These are phyloP conservation scores for Pulicaria dysenterica DNA, from an alignment of 129 eudicot genomes.

Conservation along the genomic window DNA sequence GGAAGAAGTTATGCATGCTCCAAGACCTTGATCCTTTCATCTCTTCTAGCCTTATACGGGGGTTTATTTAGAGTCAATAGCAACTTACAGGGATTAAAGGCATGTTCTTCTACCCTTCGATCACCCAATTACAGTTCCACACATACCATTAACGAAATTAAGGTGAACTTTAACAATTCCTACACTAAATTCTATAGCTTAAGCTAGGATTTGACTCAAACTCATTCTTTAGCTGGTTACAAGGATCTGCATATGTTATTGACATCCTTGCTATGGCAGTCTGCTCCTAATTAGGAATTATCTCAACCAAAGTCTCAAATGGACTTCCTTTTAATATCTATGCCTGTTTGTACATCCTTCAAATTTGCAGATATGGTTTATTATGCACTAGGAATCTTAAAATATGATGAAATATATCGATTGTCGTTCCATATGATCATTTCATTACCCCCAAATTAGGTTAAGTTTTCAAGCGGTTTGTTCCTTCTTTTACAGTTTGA, in stretches of 20 bases:
- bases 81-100: not conserved
- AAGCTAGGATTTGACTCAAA: not conserved
- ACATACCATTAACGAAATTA: not conserved
- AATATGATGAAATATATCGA: not conserved
- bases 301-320: not conserved
- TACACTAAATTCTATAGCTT: conserved; percentile 8
- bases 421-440: not conserved
- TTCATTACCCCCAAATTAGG: conserved; percentile 5
- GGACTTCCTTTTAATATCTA: not conserved
- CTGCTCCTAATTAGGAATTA: not conserved
- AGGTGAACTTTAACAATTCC: not conserved
- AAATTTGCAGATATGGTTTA: not conserved
- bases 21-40: not conserved
- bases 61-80: not conserved
- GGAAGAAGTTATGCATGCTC: conserved; percentile 10
- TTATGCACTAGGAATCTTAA: not conserved
- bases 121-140: conserved; percentile 3
- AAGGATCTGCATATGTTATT: not conserved
- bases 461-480: not conserved
- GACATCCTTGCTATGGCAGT: not conserved
- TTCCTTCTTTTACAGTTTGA: not conserved
- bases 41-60: not conserved
- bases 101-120: not conserved
- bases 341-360: not conserved
- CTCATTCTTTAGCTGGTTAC: not conserved